Evolutionary conservation across 176 grass and related monocot species (phyloP).

Genomic region (Juncus effusus): DNA sequence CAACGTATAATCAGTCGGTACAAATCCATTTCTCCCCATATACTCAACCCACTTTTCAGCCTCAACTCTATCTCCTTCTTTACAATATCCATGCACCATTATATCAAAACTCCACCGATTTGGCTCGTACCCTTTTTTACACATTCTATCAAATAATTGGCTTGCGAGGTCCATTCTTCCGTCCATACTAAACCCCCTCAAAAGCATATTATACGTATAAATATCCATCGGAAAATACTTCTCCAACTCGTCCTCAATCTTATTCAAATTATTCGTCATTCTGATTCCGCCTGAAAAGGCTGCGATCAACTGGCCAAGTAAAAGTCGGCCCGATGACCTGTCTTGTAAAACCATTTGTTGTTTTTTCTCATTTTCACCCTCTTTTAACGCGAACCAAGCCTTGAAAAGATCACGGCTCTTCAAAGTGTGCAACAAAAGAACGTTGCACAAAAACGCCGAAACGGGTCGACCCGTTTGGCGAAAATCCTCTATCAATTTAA

Average conservation of each 20-base stretch:
- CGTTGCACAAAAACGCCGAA: constrained; percentile 86
- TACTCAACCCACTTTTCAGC: constrained; percentile 85
- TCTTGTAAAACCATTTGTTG: constrained; percentile 37
- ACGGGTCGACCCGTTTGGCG: constrained; percentile 76
- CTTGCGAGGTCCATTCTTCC: constrained; percentile 82
- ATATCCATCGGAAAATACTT: constrained; percentile 75
- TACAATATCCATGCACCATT: constrained; percentile 88
- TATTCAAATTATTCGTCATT: constrained; percentile 49
- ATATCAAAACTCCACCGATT: constrained; percentile 87
- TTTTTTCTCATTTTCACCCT: constrained; percentile 28
- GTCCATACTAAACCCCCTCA: constrained; percentile 54
- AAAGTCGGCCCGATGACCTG: constrained; percentile 35
- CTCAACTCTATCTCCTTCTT: constrained; percentile 52
- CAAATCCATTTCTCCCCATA: constrained; percentile 70
- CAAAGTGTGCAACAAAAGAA: constrained; percentile 78
- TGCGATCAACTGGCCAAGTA: constrained; percentile 63
- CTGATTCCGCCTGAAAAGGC: constrained; percentile 66
- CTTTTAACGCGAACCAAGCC: constrained; percentile 52
- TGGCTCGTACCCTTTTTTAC: constrained; percentile 62
- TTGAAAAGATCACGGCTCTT: constrained; percentile 44
- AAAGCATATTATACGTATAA: constrained; percentile 94
- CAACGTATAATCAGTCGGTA: constrained; percentile 70
- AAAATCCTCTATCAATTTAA: constrained; percentile 78
- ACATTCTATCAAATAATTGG: constrained; percentile 62
- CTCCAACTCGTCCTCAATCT: constrained; percentile 62